phyloP scores from a whole-genome alignment of 306 rosid species.

The Prinsepia uniflora region DNA sequence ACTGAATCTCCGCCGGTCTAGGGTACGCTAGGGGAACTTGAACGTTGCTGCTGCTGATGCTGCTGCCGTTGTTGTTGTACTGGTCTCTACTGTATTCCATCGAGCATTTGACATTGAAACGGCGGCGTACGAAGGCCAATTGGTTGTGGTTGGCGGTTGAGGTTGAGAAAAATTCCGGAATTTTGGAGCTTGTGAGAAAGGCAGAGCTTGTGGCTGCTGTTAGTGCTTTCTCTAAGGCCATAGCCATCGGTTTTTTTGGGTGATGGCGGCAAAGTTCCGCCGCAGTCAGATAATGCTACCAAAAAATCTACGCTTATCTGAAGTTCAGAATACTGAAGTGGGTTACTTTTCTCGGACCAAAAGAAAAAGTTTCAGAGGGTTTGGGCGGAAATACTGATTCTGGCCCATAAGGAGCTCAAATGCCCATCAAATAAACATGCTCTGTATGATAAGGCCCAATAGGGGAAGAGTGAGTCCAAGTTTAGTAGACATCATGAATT shows the following conservation, averaged over 20 bases:
- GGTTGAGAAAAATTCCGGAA: slow-evolving; percentile 13
- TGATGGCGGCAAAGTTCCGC: slow-evolving; percentile 15
- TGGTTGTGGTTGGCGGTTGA: slow-evolving; percentile 15
- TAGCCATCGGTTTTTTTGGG: background rate
- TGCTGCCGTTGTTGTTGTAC: slow-evolving; percentile 11
- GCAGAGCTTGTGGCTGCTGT: slow-evolving; percentile 25
- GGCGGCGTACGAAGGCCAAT: slow-evolving; percentile 14
- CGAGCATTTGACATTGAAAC: slow-evolving; percentile 47
- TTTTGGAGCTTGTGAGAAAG: slow-evolving; percentile 10
- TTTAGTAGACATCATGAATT: too few relatives aligned
- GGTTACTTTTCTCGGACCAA: background rate
- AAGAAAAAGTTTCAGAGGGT: background rate
- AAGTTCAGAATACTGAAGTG: background rate
- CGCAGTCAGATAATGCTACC: background rate
- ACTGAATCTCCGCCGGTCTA: slow-evolving; percentile 68
- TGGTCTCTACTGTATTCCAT: slow-evolving; percentile 31
- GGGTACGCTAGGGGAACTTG: slow-evolving; percentile 39
- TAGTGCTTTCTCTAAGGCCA: slow-evolving; percentile 39
- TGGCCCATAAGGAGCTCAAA: background rate
- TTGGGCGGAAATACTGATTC: background rate
- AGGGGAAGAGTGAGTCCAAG: background rate
- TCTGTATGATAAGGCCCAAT: background rate
- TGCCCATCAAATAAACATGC: background rate
- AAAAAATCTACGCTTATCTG: background rate
- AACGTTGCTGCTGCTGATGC: slow-evolving; percentile 1